Conservation (phyloP, 1,284 basidiomycete species). For the Leccinum laetum region DNA sequence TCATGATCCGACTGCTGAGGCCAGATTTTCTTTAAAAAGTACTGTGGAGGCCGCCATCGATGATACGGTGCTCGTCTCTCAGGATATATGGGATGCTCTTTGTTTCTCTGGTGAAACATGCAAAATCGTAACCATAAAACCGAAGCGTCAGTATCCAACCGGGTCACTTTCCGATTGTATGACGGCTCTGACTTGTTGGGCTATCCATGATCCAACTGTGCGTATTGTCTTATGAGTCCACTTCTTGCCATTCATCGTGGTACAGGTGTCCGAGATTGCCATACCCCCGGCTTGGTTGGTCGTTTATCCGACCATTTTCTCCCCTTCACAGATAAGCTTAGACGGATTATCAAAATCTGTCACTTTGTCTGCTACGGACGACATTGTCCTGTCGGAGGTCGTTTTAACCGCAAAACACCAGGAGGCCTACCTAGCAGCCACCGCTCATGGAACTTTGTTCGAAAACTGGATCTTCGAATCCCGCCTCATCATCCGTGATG, state of each 20-base stretch:
- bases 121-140: conserved; percentile 20
- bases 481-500: conserved; percentile 48
- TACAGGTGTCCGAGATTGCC: conserved; percentile 26
- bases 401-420: conserved; percentile 47
- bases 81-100: conserved; percentile 34
- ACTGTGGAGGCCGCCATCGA: background rate
- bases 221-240: conserved; percentile 8
- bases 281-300: conserved; percentile 30
- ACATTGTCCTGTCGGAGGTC: conserved; percentile 39
- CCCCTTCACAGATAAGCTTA: conserved; percentile 13
- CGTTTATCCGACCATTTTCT: conserved; percentile 30
- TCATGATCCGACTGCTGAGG: conserved; percentile 20
- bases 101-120: conserved; percentile 18
- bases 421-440: conserved; percentile 38
- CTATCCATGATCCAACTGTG: conserved; percentile 23
- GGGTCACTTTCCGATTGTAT: conserved; percentile 5
- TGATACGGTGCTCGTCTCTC: conserved; percentile 31
- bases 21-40: conserved; percentile 23
- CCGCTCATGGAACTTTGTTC: conserved; percentile 19
- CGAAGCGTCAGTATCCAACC: conserved; percentile 21
- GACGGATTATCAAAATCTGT: conserved; percentile 17
- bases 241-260: conserved; percentile 10
- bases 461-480: conserved; percentile 32
- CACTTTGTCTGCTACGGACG: conserved; percentile 20
- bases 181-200: conserved; percentile 30